Base-by-base conservation (phyloP, 805 yeast genomes). In the Kodamaea sagamina region DNA sequence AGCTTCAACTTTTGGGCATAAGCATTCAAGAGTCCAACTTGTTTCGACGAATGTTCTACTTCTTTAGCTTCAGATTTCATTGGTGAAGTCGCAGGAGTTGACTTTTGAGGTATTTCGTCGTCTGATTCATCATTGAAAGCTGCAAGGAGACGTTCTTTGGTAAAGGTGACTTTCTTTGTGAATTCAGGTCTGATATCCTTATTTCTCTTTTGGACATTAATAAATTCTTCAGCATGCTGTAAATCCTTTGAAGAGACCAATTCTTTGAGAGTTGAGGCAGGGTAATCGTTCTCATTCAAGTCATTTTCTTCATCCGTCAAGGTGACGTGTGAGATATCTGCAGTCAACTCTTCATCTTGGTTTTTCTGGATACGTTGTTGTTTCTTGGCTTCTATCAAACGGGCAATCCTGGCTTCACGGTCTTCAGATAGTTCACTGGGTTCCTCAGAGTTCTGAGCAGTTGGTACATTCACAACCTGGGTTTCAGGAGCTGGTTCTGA, bases 251-350 rank as follows among this genome's bases (percentile, higher is more conserved):
- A 45, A 5, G 66, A 53, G 6, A 43, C 46, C 15, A 39, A 50
- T 42, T 43, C 51, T 29, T 35, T 50, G 41, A 25, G 39, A 3
- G 61, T 50, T 6, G 61, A 58, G 29, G 56, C 59, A 1, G 52
- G 46, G 18, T 55, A 59, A 28, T 57, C 53, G 13, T 47, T 54
- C 4, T 58, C 59, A 21, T 57, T 47, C 32, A 65, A 50, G 31
- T 68, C 75, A 15, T 63, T 51, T 42, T 71, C 75, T 45, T 69
- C 75, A 39, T 69, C 74, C 1, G 72, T 65, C 18, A 69, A 52
- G 0, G 74, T 50, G 2, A 56, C 51, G 28, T 51, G 58, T 0
- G 67, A 46, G 17, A 70, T 53, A 29, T 71, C 74, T 2, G 61
- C 61, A 38, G 63, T 63, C 18, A 67, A 52, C 41, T 47, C 51